These are phyloP conservation scores for Ceratocystis harringtonii DNA, from an alignment of 2,329 filamentous ascomycete genomes.

Conservation along the genomic window DNA sequence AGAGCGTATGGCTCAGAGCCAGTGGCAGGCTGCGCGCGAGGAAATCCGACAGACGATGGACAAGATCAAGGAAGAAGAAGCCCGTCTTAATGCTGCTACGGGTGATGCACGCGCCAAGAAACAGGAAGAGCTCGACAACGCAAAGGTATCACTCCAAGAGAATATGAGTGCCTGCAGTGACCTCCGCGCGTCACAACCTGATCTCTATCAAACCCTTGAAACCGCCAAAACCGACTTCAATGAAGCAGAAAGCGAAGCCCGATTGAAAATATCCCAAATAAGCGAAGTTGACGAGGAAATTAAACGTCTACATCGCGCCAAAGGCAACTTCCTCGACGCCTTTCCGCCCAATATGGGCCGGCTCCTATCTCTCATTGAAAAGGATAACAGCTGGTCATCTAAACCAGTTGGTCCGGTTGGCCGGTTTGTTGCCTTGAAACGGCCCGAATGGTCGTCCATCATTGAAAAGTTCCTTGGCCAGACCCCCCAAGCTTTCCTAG, in stretches of 20 bases:
- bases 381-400: conserved; percentile 51
- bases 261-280: conserved; percentile 19
- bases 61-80: conserved; percentile 40
- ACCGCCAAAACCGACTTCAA: conserved; percentile 20
- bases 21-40: conserved; percentile 38
- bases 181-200: not conserved
- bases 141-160: conserved; percentile 3
- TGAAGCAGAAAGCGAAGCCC: conserved; percentile 20
- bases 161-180: not conserved
- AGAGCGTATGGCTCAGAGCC: conserved; percentile 39
- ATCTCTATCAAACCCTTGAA: conserved; percentile 9
- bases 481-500: conserved; percentile 62
- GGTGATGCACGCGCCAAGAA: conserved; percentile 54
- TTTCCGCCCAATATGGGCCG: conserved; percentile 48
- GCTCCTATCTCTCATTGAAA: conserved; percentile 53
- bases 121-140: conserved; percentile 33
- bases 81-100: conserved; percentile 49
- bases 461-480: conserved; percentile 64
- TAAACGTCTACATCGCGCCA: conserved; percentile 21
- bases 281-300: conserved; percentile 21
- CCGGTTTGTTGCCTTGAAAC: conserved; percentile 55
- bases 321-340: conserved; percentile 45
- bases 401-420: conserved; percentile 77
- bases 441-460: conserved; percentile 70
- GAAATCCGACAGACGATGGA: conserved; percentile 32